Evolutionary conservation across 345 rosid genomes (phyloP), one percentile per base, ranked within the genome.

Genomic region (Euphorbia tirucalli): DNA sequence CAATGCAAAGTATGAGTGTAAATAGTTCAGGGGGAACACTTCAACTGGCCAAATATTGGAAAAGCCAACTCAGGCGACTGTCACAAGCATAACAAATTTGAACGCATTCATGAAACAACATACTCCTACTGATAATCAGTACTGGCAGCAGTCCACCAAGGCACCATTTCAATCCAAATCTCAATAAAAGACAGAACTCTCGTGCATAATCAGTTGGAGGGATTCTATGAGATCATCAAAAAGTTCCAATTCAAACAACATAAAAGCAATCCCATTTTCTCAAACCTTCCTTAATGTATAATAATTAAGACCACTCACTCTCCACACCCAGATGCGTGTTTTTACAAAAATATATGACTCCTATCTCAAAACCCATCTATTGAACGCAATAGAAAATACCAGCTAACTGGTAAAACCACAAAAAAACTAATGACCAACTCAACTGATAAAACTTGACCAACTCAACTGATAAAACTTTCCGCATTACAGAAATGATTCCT

Each of bases 221-320:
- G 18, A 4, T 37, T 63, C 30, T n/a, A 27, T 63, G 19, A 24
- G 43, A 35, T 35, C 48, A 62, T 37, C 5, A 8, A n/a, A 14
- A 39, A 39, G 50, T 63, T 61, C 28, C 21, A 37, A 63, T 14
- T 11, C 49, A 37, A 63, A 46, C 67, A 63, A 63, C 67, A 21
- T 11, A 21, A 9, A 63, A 39, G 30, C 67, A 63, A 21, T 37
- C 67, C 19, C n/a, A 21, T 63, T 39, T n/a, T 2, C 30, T 63
- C 19, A 21, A 63, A 37, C 24, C 50, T 63, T 44, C 10, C 56
- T 25, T 15, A 25, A 65, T 25, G 21, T 27, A 44, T 14, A 63
- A 21, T 35, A 35, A 7, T 35, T 35, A 35, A 35, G 13, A 15
- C 69, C 56, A 65, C n/a, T 27, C 6, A 27, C 11, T 65, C 31